phyloP scores from a whole-genome alignment of 345 rosid genomes.

The Durio zibethinus region DNA sequence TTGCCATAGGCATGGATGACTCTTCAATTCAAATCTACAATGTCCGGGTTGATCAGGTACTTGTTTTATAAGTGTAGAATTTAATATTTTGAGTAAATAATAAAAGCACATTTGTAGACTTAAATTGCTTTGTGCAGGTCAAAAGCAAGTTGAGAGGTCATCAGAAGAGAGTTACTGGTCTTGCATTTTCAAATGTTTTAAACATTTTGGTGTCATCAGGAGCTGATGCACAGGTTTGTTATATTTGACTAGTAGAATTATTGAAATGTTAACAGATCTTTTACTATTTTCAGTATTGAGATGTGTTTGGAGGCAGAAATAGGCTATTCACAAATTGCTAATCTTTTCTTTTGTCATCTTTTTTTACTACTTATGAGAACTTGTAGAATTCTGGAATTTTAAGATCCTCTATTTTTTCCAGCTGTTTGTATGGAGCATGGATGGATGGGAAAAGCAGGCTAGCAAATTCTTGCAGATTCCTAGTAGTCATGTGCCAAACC shows the following conservation, averaged over 20 bases:
- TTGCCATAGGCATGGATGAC: constrained; percentile 90
- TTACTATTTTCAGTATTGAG: neutral
- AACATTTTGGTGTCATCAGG: constrained; percentile 78
- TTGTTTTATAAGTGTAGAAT: neutral
- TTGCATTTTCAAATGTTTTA: constrained; percentile 67
- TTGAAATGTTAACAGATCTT: neutral
- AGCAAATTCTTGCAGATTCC: constrained; percentile 39
- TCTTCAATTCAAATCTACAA: constrained; percentile 79
- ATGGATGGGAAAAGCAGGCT: constrained; percentile 69
- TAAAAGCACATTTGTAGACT: neutral
- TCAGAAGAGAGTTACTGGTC: constrained; percentile 72
- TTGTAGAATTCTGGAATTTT: neutral
- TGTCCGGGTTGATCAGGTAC: constrained; percentile 82
- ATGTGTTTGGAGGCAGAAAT: neutral
- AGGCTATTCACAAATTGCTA: neutral
- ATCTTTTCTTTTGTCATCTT: neutral
- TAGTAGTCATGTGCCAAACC: constrained; percentile 28
- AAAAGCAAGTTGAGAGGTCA: constrained; percentile 78
- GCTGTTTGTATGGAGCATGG: constrained; percentile 76
- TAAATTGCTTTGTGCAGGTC: constrained; percentile 42
- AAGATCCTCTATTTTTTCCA: constrained; percentile 19
- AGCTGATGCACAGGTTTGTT: constrained; percentile 74
- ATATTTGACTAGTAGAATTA: neutral
- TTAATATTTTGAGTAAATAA: neutral
- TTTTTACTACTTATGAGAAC: neutral